A percentile compares a stretch with the other conserved stretches of the same genome.
Evolutionary conservation across 306 rosid species (phyloP).

Genomic region (Acacia confusa): DNA sequence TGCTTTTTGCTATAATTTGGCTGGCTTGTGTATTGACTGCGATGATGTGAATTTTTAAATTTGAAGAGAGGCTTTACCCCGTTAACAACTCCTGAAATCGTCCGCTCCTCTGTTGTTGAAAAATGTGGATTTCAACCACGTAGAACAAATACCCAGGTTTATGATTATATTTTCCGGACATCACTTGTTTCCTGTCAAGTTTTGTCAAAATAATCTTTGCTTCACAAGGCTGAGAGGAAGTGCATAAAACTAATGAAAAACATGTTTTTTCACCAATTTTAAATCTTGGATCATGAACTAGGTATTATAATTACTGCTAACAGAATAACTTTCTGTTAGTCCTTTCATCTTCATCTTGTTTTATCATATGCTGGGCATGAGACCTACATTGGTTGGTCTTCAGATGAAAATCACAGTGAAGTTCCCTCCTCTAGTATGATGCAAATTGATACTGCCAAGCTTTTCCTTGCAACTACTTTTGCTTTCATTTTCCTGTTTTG

Average conservation of each 20-base stretch:
- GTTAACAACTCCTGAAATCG: slow-evolving; percentile 87
- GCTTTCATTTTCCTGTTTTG: slow-evolving; percentile 9
- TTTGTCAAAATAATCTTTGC: slow-evolving; percentile 11
- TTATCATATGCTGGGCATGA: slow-evolving; percentile 2
- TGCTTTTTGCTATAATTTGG: too few relatives aligned
- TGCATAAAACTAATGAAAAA: slow-evolving; percentile 16
- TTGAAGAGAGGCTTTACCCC: slow-evolving; percentile 84
- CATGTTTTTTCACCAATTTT: slow-evolving; percentile 12
- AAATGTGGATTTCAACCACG: slow-evolving; percentile 98
- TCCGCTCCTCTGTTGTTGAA: slow-evolving; percentile 89
- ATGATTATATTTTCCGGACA: slow-evolving; percentile 2
- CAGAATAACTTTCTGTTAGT: neutral
- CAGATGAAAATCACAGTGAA: slow-evolving; percentile 12
- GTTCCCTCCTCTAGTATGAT: slow-evolving; percentile 5
- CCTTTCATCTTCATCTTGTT: slow-evolving; percentile 9
- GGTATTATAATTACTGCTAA: neutral
- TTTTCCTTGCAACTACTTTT: slow-evolving; percentile 2
- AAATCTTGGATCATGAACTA: neutral
- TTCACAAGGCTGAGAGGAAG: slow-evolving; percentile 3
- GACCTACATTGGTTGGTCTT: slow-evolving; percentile 21
- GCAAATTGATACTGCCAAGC: slow-evolving; percentile 14
- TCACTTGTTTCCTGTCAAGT: slow-evolving; percentile 8
- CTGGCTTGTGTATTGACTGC: too few relatives aligned
- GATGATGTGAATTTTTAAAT: too few relatives aligned
- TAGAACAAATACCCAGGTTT: slow-evolving; percentile 89